These are phyloP conservation scores for Myxozyma nipponensis DNA, from an alignment of 805 yeast species.

Conservation along the genomic window DNA sequence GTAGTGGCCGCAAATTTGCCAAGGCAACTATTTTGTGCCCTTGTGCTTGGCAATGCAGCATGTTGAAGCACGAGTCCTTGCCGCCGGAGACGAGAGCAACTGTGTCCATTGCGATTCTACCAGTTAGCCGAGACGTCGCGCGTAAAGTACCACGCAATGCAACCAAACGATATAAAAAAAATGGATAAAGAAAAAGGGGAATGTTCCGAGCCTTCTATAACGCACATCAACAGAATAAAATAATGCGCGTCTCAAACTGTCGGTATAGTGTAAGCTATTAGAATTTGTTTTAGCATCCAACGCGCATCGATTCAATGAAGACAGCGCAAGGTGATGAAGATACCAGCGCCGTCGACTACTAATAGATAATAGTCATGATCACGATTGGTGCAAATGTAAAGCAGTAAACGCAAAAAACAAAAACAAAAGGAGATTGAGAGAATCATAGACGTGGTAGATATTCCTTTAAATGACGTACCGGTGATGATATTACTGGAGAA, in stretches of 20 bases:
- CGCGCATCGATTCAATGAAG: neutral
- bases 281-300: neutral
- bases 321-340: neutral
- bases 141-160: neutral
- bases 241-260: constrained; percentile 23
- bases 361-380: constrained; percentile 1
- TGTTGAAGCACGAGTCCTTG: constrained; percentile 89
- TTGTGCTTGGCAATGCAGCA: constrained; percentile 75
- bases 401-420: neutral
- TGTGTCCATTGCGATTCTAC: constrained; percentile 65
- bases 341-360: neutral
- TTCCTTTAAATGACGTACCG: neutral
- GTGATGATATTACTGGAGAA: neutral
- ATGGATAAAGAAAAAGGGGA: neutral
- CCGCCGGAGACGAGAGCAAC: constrained; percentile 94
- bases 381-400: neutral
- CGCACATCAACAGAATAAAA: constrained; percentile 5
- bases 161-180: neutral
- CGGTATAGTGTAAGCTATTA: constrained; percentile 10
- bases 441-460: too few relatives aligned
- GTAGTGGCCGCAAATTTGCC: constrained; percentile 74
- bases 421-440: neutral
- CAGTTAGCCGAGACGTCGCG: neutral
- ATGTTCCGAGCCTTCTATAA: constrained; percentile 26
- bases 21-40: constrained; percentile 85